These are phyloP conservation scores for Colletotrichum siamense DNA, from an alignment of 2,329 filamentous ascomycete genomes.

Conservation along the genomic window DNA sequence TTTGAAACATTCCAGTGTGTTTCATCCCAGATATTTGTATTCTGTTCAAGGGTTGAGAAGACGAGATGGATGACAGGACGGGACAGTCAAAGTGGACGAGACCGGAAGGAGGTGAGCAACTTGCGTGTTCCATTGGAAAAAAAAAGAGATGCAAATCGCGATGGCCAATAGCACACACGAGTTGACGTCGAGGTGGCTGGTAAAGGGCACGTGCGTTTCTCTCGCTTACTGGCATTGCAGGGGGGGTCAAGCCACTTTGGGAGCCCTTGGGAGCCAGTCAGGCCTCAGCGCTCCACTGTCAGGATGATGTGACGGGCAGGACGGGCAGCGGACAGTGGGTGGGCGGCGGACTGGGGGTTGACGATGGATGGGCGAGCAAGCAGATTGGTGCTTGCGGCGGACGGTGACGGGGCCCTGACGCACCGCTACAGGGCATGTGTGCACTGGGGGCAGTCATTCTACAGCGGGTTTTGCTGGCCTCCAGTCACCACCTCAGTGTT, in stretches of 20 bases:
- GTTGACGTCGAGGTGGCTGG: slow-evolving; percentile 14
- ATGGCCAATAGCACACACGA: not conserved
- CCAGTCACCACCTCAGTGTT: not conserved
- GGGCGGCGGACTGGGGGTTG: not conserved
- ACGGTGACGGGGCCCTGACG: not conserved
- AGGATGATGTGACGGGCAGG: slow-evolving; percentile 20
- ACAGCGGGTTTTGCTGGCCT: not conserved
- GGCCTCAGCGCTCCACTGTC: slow-evolving; percentile 2
- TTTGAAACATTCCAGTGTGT: slow-evolving; percentile 19
- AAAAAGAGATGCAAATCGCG: not conserved
- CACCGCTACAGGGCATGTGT: not conserved
- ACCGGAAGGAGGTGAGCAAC: not conserved
- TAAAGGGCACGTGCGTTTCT: slow-evolving; percentile 6
- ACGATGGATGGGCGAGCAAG: not conserved
- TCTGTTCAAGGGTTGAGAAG: not conserved
- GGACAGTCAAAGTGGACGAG: not conserved
- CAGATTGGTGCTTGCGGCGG: not conserved
- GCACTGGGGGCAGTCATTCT: not conserved
- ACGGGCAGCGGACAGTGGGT: not conserved
- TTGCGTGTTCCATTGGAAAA: not conserved
- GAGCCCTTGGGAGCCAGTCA: not conserved
- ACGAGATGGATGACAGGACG: not conserved
- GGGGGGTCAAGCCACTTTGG: slow-evolving; percentile 9
- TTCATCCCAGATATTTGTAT: slow-evolving; percentile 11
- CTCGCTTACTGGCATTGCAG: not conserved